A percentile compares a stretch with the other conserved stretches of the same genome.
Conservation (phyloP, 306 rosid species). For the Myrica gale region DNA sequence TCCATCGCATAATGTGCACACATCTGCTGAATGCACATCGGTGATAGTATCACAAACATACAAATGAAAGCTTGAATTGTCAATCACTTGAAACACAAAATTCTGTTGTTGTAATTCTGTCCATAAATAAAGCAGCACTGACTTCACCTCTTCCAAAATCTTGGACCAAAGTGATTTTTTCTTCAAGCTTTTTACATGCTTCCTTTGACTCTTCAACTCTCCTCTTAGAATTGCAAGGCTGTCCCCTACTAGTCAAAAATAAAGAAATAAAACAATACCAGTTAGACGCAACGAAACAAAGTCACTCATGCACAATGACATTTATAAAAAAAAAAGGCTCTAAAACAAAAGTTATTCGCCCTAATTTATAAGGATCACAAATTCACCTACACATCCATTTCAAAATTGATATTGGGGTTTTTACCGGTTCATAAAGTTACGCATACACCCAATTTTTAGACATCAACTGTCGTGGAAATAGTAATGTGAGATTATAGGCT, state of each 20-base stretch:
- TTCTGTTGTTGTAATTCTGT: neutral
- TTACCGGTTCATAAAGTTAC: neutral
- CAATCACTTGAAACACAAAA: constrained; percentile 11
- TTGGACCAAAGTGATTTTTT: constrained; percentile 94
- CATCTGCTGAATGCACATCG: constrained; percentile 15
- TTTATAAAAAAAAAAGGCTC: constrained; percentile 13
- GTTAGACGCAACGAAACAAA: constrained; percentile 15
- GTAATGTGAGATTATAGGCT: neutral
- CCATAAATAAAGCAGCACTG: constrained; percentile 18
- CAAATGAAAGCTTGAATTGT: constrained; percentile 6
- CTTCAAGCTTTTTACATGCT: constrained; percentile 89
- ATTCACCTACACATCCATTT: too few species aligned
- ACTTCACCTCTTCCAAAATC: constrained; percentile 93
- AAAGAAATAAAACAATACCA: constrained; percentile 8
- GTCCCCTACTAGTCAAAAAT: constrained; percentile 64
- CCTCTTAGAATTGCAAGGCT: constrained; percentile 87
- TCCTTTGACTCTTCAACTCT: constrained; percentile 91
- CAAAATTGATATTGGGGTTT: neutral
- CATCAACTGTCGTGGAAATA: neutral
- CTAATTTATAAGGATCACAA: constrained; percentile 18
- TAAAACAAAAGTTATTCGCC: constrained; percentile 13
- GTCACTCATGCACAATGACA: constrained; percentile 23
- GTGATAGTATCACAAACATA: constrained; percentile 13
- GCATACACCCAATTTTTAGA: neutral
- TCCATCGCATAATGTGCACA: constrained; percentile 16